phyloP scores from a whole-genome alignment of 768 basidiomycete species.

The Naganishia randhawae region DNA sequence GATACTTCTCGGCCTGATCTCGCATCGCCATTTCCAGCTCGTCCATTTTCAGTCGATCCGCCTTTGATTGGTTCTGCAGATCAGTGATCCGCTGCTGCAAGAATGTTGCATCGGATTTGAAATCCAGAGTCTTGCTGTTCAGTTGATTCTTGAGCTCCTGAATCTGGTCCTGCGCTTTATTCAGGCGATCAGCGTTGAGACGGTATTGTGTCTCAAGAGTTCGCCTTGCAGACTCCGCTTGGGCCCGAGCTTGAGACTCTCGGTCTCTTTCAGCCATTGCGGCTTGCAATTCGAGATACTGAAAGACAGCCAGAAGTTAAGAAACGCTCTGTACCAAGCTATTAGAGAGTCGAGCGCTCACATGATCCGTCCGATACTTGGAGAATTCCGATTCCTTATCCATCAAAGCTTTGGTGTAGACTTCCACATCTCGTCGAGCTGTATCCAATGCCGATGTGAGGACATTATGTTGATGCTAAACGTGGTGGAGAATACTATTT shows the following conservation, averaged over 20 bases:
- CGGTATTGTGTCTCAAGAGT: slow-evolving; percentile 19
- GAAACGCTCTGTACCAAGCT: neutral
- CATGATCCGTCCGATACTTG: slow-evolving; percentile 24
- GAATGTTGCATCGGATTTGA: slow-evolving; percentile 18
- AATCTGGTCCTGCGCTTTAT: slow-evolving; percentile 15
- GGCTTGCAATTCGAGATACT: slow-evolving; percentile 25
- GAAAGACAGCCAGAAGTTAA: neutral
- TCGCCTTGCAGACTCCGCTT: slow-evolving; percentile 17
- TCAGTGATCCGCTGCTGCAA: slow-evolving; percentile 22
- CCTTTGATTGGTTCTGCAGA: slow-evolving; percentile 17
- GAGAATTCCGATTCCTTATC: slow-evolving; percentile 31
- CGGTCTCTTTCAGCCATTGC: slow-evolving; percentile 24
- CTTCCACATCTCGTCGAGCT: slow-evolving; percentile 22
- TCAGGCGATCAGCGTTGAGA: slow-evolving; percentile 15
- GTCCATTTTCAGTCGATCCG: slow-evolving; percentile 21
- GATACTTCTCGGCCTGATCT: slow-evolving; percentile 21
- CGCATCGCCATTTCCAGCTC: slow-evolving; percentile 25
- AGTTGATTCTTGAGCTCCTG: slow-evolving; percentile 22
- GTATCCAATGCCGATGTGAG: slow-evolving; percentile 24
- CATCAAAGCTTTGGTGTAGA: slow-evolving; percentile 27
- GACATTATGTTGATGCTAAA: slow-evolving; percentile 28
- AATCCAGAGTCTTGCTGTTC: slow-evolving; percentile 16
- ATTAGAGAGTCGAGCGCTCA: neutral
- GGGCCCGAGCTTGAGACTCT: slow-evolving; percentile 14
- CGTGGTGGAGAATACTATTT: neutral